Evolutionary conservation across 2,329 filamentous ascomycete genomes (phyloP).

Genomic region (Arthrobotrys iridis): DNA sequence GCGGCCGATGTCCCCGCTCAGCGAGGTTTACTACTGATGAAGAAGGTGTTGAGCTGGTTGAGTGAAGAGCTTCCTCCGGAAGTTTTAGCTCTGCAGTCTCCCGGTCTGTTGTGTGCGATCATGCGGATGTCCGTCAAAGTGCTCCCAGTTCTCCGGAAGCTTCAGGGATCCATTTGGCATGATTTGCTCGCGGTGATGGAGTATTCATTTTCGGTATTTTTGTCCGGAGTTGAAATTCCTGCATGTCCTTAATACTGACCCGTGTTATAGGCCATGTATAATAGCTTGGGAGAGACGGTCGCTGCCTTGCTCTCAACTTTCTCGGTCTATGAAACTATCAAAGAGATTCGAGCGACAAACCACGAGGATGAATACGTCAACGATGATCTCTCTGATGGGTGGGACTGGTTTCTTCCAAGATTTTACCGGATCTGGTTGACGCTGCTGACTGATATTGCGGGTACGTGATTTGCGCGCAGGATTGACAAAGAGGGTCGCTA

Average conservation of each 20-base stretch:
- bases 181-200: slow-evolving; percentile 65
- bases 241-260: not conserved
- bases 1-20: slow-evolving; percentile 53
- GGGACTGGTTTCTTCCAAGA: slow-evolving; percentile 50
- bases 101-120: slow-evolving; percentile 60
- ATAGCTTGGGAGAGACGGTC: slow-evolving; percentile 42
- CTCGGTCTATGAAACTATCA: slow-evolving; percentile 39
- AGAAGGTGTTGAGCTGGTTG: slow-evolving; percentile 57
- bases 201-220: slow-evolving; percentile 65
- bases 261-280: slow-evolving; percentile 27
- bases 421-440: slow-evolving; percentile 60
- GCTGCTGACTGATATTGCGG: slow-evolving; percentile 62
- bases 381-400: slow-evolving; percentile 42
- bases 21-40: slow-evolving; percentile 55
- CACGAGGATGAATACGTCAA: slow-evolving; percentile 48
- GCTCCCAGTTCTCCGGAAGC: slow-evolving; percentile 77
- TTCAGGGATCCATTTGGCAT: slow-evolving; percentile 91
- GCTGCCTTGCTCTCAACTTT: slow-evolving; percentile 37
- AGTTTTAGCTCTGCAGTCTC: slow-evolving; percentile 47
- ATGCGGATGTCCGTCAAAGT: slow-evolving; percentile 61
- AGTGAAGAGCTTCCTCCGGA: slow-evolving; percentile 55
- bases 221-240: not conserved
- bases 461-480: slow-evolving; percentile 58
- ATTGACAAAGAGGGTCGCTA: slow-evolving; percentile 57
- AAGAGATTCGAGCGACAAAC: slow-evolving; percentile 47